Percentiles rank a stretch among this genome's conserved stretches.
Evolutionary conservation across 2,329 filamentous ascomycete species (phyloP).

Genomic region (Talaromyces sp.): DNA sequence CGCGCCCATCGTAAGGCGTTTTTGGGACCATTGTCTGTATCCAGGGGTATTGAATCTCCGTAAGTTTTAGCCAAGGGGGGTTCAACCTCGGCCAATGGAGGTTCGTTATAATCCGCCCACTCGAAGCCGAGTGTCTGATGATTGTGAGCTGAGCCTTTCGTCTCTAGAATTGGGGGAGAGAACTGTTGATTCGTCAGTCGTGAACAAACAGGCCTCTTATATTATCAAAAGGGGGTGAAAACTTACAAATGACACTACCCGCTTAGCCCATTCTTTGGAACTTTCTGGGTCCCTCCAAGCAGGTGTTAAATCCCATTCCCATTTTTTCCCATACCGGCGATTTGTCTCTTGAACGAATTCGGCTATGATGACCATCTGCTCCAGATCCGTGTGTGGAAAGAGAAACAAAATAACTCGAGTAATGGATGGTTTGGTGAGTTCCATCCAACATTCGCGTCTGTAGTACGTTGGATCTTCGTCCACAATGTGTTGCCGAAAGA

Average conservation of each 20-base stretch:
- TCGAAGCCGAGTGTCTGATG: not conserved
- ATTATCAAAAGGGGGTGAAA: too few species aligned
- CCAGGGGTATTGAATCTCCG: not conserved
- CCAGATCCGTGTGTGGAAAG: not conserved
- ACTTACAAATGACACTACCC: not conserved
- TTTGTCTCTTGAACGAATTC: not conserved
- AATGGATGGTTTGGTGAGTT: not conserved
- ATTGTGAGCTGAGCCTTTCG: not conserved
- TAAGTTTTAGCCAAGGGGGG: not conserved
- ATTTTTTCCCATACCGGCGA: not conserved
- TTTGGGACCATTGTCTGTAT: not conserved
- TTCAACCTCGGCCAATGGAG: not conserved
- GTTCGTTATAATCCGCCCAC: not conserved
- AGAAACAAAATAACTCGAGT: not conserved
- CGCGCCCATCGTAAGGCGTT: not conserved
- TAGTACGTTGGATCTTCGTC: not conserved
- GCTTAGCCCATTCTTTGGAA: not conserved
- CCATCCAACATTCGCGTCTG: not conserved
- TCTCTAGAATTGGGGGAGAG: not conserved
- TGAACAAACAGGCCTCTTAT: not conserved
- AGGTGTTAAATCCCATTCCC: not conserved
- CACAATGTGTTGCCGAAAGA: not conserved
- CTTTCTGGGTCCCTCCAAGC: not conserved
- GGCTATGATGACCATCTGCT: not conserved
- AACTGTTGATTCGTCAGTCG: not conserved